Conservation (phyloP, 2,329 filamentous ascomycete genomes). For the Xylariaceae sp. region DNA sequence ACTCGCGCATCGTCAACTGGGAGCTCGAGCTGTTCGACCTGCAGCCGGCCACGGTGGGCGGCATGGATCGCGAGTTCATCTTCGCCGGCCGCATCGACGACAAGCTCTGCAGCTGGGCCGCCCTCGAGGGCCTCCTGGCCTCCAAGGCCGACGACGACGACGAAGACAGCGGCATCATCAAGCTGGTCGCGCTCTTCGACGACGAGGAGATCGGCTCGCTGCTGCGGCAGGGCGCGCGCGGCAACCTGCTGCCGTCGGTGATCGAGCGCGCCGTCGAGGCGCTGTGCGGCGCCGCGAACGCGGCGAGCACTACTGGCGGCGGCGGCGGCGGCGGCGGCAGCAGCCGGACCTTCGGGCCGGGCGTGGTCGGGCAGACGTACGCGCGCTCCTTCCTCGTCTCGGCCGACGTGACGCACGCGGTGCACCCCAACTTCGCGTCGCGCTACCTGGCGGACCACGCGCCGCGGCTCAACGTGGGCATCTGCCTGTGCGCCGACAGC, state of each 20-base stretch:
- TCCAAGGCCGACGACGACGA: constrained; percentile 49
- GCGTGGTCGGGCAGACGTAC: constrained; percentile 70
- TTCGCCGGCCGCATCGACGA: constrained; percentile 94
- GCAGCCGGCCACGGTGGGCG: constrained; percentile 76
- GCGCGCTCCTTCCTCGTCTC: constrained; percentile 89
- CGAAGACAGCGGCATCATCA: constrained; percentile 61
- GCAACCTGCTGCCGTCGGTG: constrained; percentile 77
- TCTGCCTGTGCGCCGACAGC: constrained; percentile 70
- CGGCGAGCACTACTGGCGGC: no score
- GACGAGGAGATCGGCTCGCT: constrained; percentile 93
- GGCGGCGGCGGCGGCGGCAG: no score
- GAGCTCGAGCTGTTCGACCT: constrained; percentile 92
- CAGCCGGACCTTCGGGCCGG: constrained; percentile 41
- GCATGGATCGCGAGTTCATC: constrained; percentile 87
- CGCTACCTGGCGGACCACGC: constrained; percentile 80
- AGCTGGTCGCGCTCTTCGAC: constrained; percentile 90
- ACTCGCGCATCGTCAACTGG: constrained; percentile 81
- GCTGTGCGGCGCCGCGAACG: no score
- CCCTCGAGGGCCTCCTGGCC: constrained; percentile 73
- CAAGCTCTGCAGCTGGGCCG: constrained; percentile 93
- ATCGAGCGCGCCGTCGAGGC: constrained; percentile 76
- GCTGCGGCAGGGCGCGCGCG: constrained; percentile 79
- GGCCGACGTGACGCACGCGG: constrained; percentile 87
- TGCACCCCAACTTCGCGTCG: constrained; percentile 86
- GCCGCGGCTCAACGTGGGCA: constrained; percentile 80